Evolutionary conservation across 768 basidiomycete genomes (phyloP), one percentile per base, ranked within the genome.

Genomic region (Boletellus ananas): DNA sequence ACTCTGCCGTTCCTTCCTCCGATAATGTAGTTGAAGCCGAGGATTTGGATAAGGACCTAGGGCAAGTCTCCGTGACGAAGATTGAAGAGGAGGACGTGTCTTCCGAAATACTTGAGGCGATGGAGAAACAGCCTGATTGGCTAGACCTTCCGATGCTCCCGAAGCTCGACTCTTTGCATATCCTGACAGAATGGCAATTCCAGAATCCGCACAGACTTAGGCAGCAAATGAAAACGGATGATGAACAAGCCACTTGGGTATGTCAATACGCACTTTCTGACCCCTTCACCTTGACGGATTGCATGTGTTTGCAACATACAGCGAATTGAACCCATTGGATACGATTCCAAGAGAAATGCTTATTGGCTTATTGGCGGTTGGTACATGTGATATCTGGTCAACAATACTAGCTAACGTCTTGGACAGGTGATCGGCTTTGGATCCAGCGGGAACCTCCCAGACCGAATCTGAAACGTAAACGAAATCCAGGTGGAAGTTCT

Each of bases 251-350:
- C 21, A 70, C 77, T 29, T 94, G 91, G 91, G 91, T 89, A 49
- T 57, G 85, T 72, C 9, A 11, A 33, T 29, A 12, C 34, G 4
- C 6, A 6, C 16, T 34, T 40, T 38, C 16, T 13, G 23, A 49
- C 34, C 31, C 47, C 18, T 29, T 34, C 13, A 45, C 39, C 34
- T 42, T 49, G 27, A 50, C 50, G 11, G 14, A n/a, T 20, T 39
- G 16, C 39, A 43, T 27, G 17, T 42, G 45, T 29, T 35, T 27
- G 40, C 43, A 44, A 46, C 35, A 63, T 43, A 34, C 49, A 94
- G 91, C 85, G 91, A 21, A 81, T 87, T 48, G 87, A 91, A 59
- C 90, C 91, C 9, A 79, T 93, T 52, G 91, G 91, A 6, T 90
- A 87, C 56, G 91, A 93, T 58, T 77, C 79, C 35, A 84, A 84